Evolutionary conservation across 139 green algal species (phyloP), one percentile per base, ranked within the genome.

Genomic region (Auxenochlorella protothecoides): DNA sequence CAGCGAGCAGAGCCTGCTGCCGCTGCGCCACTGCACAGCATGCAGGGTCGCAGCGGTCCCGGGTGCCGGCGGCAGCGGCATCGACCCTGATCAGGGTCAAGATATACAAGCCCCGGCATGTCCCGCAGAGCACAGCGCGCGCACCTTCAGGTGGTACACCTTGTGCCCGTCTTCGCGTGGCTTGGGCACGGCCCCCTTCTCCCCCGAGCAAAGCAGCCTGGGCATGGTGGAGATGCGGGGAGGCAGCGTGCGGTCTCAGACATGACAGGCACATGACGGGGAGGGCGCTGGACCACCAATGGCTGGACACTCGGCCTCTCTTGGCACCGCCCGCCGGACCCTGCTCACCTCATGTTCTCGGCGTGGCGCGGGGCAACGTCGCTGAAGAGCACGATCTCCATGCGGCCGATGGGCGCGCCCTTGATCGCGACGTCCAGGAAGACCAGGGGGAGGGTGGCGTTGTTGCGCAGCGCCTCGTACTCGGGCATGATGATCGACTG

Each of bases 281-380:
- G 27, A 44, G 27, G 27, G 27, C 27, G 27, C 27, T 44, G 27
- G 27, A 44, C 27, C 27, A 44, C 27, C 27, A 44, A 44, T 44
- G 27, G 27, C 27, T 44, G 27, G 27, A 44, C 27, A 44, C 27
- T 44, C 27, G 27, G 27, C 27, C 27, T 44, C 27, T 44, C 65
- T 75, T 69, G 12, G 84, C 86, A 3, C 77, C 75, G 4, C 84
- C 84, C 59, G 86, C 76, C 16, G 73, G 68, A 6, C 86, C 86
- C 15, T 72, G 64, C 0, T 66, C 75, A 72, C 59, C 86, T 60
- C 69, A 89, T 85, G 74, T 88, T 91, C 69, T 91, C 86, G 4
- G 86, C 74, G 2, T 66, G 57, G 6, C 80, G 69, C 3, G 80
- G 80, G 13, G 55, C 59, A 68, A 79, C 55, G 63, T 85, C 70